A percentile compares a stretch with the other conserved stretches of the same genome.
phyloP scores from a whole-genome alignment of 2,329 filamentous ascomycete species.

The Talaromyces sp. region DNA sequence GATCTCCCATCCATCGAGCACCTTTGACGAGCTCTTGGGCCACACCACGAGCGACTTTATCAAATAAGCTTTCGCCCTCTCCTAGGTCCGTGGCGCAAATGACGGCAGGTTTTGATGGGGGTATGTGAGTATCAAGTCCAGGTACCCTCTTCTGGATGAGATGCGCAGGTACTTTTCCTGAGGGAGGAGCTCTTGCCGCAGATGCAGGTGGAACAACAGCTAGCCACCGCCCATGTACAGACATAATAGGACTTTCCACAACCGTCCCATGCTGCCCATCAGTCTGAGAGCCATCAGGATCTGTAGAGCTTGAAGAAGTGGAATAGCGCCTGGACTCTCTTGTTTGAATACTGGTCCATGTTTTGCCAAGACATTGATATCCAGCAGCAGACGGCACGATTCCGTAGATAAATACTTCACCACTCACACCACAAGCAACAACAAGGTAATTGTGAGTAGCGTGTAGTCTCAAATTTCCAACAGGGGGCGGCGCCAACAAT shows the following conservation, averaged over 20 bases:
- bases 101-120: slow-evolving; percentile 40
- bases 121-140: slow-evolving; percentile 42
- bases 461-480: slow-evolving; percentile 69
- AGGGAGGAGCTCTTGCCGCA: slow-evolving; percentile 38
- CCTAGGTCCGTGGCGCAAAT: slow-evolving; percentile 47
- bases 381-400: slow-evolving; percentile 23
- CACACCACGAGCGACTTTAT: slow-evolving; percentile 48
- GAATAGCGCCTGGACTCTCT: slow-evolving; percentile 43
- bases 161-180: slow-evolving; percentile 38
- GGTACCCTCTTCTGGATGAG: slow-evolving; percentile 35
- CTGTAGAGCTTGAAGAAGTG: slow-evolving; percentile 45
- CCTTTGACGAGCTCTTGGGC: slow-evolving; percentile 49
- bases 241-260: slow-evolving; percentile 39
- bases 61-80: slow-evolving; percentile 46
- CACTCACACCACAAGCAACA: slow-evolving; percentile 75
- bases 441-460: slow-evolving; percentile 69
- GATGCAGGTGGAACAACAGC: slow-evolving; percentile 43
- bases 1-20: slow-evolving; percentile 49
- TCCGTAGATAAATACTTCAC: slow-evolving; percentile 79
- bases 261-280: slow-evolving; percentile 33
- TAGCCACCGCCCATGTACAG: slow-evolving; percentile 47
- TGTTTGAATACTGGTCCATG: slow-evolving; percentile 82
- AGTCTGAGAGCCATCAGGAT: slow-evolving; percentile 41
- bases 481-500: slow-evolving; percentile 66
- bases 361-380: slow-evolving; percentile 74